phyloP scores from a whole-genome alignment of 1,284 basidiomycete genomes.

The Peniophora sp. region DNA sequence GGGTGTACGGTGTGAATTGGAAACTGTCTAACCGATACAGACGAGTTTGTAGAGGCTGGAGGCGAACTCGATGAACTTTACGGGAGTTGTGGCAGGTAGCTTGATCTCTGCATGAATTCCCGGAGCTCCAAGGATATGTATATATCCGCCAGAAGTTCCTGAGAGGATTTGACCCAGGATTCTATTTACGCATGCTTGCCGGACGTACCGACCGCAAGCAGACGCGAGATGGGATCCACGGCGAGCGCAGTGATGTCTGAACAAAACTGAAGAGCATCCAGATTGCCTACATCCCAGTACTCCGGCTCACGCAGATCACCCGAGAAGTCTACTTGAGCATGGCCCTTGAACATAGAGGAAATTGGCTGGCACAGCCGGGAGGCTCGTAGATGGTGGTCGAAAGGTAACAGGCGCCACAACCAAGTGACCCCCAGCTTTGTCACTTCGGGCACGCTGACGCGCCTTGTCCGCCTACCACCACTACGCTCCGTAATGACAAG shows the following conservation, averaged over 20 bases:
- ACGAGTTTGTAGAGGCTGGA: conserved; percentile 48
- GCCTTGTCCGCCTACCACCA: not conserved
- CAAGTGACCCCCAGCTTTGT: no score
- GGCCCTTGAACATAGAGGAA: conserved; percentile 7
- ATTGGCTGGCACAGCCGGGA: not conserved
- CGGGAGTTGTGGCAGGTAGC: conserved; percentile 32
- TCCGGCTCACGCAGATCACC: conserved; percentile 41
- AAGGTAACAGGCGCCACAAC: not conserved
- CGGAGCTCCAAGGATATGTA: conserved; percentile 61
- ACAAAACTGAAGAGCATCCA: conserved; percentile 42
- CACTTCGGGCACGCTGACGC: no score
- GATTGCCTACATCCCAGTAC: conserved; percentile 47
- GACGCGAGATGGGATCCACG: conserved; percentile 63
- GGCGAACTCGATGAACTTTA: conserved; percentile 62
- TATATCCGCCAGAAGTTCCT: conserved; percentile 53
- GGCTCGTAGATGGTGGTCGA: not conserved
- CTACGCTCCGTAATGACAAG: conserved; percentile 27
- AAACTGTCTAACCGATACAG: conserved; percentile 46
- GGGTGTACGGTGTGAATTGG: not conserved
- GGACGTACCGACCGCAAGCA: conserved; percentile 61
- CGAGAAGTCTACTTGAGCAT: conserved; percentile 38
- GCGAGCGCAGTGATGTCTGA: conserved; percentile 56
- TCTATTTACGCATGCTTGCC: not conserved
- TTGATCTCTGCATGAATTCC: conserved; percentile 49
- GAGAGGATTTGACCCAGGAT: conserved; percentile 1